Evolutionary conservation across 2,329 filamentous ascomycete genomes (phyloP), one percentile per base, ranked within the genome.

Genomic region (Capronia americana): DNA sequence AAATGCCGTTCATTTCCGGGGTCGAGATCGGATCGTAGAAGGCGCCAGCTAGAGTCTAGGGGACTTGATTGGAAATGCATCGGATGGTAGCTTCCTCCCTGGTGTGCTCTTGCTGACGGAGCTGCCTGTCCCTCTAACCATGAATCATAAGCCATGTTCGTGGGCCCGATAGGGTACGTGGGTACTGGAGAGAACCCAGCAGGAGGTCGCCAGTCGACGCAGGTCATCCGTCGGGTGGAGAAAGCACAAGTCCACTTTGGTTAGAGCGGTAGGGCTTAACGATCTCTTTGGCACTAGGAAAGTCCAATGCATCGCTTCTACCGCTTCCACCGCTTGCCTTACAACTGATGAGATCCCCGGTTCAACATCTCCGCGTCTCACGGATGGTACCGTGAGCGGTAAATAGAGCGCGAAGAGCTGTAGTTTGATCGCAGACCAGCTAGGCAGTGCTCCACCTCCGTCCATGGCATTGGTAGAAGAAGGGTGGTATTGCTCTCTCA

Each of bases 201-300:
- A 59, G 30, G 46, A 60, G 17, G 28, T 24, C 44, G n/a, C 46
- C 30, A 20, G 44, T 17, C 53, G 58, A 53, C 58, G 46, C 48
- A 26, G 58, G 48, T 48, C 58, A 26, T 51, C 48, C 20, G 23
- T 41, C 24, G 46, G 58, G 58, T 61, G 58, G 58, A 61, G 58
- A 38, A 38, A 32, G 8, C 32, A 32, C 10, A 53, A 41, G 41
- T 59, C 57, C 57, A 59, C 57, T 24, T 59, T 28, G 41, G 48
- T 28, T 61, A 61, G 58, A 46, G 58, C 58, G 44, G 24, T 54
- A 61, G 48, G 58, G 58, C 58, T 61, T 53, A 53, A 53, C 46
- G 46, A 30, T 17, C 8, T 26, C 57, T 24, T 57, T 17, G 34
- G 44, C 24, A 57, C 23, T 57, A 23, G 44, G 34, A 26, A 46